Conservation (phyloP, 768 basidiomycete species). For the Amanita rimosa region DNA sequence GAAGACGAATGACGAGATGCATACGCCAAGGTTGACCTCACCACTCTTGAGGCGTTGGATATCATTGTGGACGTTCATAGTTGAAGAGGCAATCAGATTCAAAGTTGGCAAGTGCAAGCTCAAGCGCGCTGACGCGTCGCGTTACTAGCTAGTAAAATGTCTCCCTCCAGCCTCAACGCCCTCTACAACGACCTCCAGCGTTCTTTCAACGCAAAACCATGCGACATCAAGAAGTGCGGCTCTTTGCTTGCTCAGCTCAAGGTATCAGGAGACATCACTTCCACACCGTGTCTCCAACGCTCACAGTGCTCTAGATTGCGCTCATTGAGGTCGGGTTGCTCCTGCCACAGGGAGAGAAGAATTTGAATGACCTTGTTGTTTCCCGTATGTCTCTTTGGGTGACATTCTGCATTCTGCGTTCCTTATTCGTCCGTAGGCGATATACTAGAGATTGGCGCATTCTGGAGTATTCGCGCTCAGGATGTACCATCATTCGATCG, state of each 20-base stretch:
- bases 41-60: constrained; percentile 84
- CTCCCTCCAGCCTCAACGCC: constrained; percentile 25
- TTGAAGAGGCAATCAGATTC: constrained; percentile 15
- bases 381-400: constrained; percentile 43
- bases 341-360: constrained; percentile 56
- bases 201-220: constrained; percentile 53
- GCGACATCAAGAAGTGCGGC: constrained; percentile 59
- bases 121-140: constrained; percentile 40
- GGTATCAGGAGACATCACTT: constrained; percentile 25
- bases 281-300: neutral
- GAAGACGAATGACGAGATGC: constrained; percentile 19
- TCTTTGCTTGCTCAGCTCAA: constrained; percentile 62
- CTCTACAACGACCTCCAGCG: constrained; percentile 59
- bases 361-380: constrained; percentile 55
- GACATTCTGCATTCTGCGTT: neutral
- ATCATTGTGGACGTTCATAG: constrained; percentile 56
- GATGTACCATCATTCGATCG: constrained; percentile 92
- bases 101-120: constrained; percentile 15
- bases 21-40: constrained; percentile 93
- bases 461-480: constrained; percentile 82
- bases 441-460: constrained; percentile 91
- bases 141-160: constrained; percentile 19
- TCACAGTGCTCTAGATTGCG: constrained; percentile 41
- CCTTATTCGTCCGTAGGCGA: constrained; percentile 44
- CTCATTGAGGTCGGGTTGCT: constrained; percentile 70